Conservation (phyloP, 2,329 filamentous ascomycete genomes). For the Alternaria alternata region DNA sequence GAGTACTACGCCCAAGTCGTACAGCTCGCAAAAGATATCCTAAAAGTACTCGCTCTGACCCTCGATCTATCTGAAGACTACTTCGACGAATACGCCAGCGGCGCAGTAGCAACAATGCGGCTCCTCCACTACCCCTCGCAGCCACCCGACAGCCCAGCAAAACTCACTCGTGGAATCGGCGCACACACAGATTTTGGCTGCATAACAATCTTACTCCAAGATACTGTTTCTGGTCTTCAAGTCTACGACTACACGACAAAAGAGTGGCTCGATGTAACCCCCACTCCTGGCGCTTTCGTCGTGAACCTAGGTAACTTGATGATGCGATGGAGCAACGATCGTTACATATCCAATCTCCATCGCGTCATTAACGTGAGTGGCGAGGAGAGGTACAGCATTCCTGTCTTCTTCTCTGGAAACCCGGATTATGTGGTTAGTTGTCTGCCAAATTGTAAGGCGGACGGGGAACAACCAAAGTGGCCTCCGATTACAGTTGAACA, state of each 20-base stretch:
- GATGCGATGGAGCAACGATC: constrained; percentile 55
- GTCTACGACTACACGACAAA: constrained; percentile 75
- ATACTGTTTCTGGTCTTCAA: constrained; percentile 60
- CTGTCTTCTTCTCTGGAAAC: constrained; percentile 56
- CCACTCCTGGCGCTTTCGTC: constrained; percentile 78
- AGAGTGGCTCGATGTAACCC: constrained; percentile 81
- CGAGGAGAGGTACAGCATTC: constrained; percentile 52
- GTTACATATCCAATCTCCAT: constrained; percentile 54
- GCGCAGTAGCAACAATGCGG: constrained; percentile 53
- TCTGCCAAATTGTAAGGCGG: constrained; percentile 52
- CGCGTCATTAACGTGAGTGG: constrained; percentile 55
- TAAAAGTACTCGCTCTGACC: constrained; percentile 53
- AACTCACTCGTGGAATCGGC: constrained; percentile 52
- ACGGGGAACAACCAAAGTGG: constrained; percentile 51
- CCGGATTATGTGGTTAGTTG: constrained; percentile 55
- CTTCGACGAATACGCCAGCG: constrained; percentile 49
- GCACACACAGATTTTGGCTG: constrained; percentile 57
- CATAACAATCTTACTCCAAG: constrained; percentile 51
- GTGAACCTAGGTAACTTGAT: constrained; percentile 75
- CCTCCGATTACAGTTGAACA: constrained; percentile 54
- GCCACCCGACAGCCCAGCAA: constrained; percentile 48
- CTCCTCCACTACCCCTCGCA: constrained; percentile 56
- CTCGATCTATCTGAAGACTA: constrained; percentile 50
- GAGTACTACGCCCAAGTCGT: constrained; percentile 54
- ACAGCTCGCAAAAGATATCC: constrained; percentile 52